Base-by-base conservation (phyloP, 768 basidiomycete genomes). In the Mycena floridula region DNA sequence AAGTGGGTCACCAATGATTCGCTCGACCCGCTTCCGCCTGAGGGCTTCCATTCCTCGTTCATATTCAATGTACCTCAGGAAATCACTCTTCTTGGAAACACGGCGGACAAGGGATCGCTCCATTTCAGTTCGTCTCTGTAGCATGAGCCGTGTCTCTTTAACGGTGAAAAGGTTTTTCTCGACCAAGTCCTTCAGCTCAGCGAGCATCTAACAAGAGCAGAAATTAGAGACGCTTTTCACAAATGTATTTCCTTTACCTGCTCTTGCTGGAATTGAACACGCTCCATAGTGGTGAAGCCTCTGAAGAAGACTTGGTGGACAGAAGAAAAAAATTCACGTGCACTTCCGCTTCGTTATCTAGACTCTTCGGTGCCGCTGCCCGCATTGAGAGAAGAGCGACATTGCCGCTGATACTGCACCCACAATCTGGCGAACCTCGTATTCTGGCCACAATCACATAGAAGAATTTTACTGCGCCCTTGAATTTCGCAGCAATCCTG, bases 201-300 rank as follows among this genome's bases (percentile, higher is more conserved):
- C 79, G 79, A 95, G 88, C 82, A 93, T 94, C 79, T 87, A 59
- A n/a, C 18, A 40, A 37, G 30, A 7, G 25, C 21, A 46, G 48
- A 50, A 54, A 45, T 28, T 22, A 44, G 30, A 15, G 37, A 26
- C 25, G 5, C 8, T 36, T n/a, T n/a, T n/a, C n/a, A n/a, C n/a
- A n/a, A n/a, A n/a, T n/a, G n/a, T n/a, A n/a, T n/a, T n/a, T n/a
- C 22, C 45, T 69, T 41, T 45, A 76, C 83, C 81, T 89, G 85
- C 81, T 95, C 92, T 63, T 94, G 88, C 65, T 94, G 82, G 55
- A 85, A 94, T 47, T 95, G 87, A 0, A 95, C 92, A 52, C 89
- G 78, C 74, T 97, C 93, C 93, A 97, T 94, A 48, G 20, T 64
- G 53, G 43, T 39, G 21, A 15, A 18, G 32, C 13, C 32, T 35